A percentile compares a stretch with the other conserved stretches of the same genome.
Conservation (phyloP, 2,329 filamentous ascomycete genomes). For the Ophiostoma quercus region DNA sequence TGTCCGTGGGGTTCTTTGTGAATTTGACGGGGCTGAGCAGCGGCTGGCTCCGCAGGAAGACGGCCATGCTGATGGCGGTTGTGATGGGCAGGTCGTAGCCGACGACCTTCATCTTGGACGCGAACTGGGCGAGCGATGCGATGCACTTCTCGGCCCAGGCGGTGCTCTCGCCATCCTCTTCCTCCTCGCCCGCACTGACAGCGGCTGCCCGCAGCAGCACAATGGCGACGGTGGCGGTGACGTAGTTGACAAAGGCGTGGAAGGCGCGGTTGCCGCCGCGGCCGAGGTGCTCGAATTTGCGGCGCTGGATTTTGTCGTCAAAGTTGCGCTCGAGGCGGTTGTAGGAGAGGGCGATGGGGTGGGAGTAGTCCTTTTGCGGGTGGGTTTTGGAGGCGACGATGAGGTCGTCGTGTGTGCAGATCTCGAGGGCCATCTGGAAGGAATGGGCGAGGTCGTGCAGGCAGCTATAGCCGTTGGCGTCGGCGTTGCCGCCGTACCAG, state of each 20-base stretch:
- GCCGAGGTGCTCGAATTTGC: slow-evolving; percentile 14
- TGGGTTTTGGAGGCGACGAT: slow-evolving; percentile 9
- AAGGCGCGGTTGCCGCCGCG: slow-evolving; percentile 15
- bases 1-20: background rate
- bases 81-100: slow-evolving; percentile 14
- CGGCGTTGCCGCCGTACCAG: slow-evolving; percentile 16
- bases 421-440: slow-evolving; percentile 17
- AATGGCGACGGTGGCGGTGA: slow-evolving; percentile 9
- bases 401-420: slow-evolving; percentile 15
- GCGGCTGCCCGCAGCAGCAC: background rate
- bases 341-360: slow-evolving; percentile 14
- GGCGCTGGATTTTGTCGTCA: slow-evolving; percentile 16
- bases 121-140: slow-evolving; percentile 5
- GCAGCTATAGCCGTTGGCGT: slow-evolving; percentile 15
- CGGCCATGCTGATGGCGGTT: slow-evolving; percentile 15
- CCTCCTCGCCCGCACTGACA: background rate
- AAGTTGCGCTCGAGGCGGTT: slow-evolving; percentile 14
- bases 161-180: background rate
- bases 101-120: slow-evolving; percentile 16
- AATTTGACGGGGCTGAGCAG: background rate
- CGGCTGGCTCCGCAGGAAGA: slow-evolving; percentile 9
- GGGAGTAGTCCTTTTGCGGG: slow-evolving; percentile 8
- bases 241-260: slow-evolving; percentile 13
- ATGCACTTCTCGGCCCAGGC: slow-evolving; percentile 1
- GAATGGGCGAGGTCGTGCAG: slow-evolving; percentile 16